Base-by-base conservation (phyloP, 257 asterid species). In the Agastache rugosa region DNA sequence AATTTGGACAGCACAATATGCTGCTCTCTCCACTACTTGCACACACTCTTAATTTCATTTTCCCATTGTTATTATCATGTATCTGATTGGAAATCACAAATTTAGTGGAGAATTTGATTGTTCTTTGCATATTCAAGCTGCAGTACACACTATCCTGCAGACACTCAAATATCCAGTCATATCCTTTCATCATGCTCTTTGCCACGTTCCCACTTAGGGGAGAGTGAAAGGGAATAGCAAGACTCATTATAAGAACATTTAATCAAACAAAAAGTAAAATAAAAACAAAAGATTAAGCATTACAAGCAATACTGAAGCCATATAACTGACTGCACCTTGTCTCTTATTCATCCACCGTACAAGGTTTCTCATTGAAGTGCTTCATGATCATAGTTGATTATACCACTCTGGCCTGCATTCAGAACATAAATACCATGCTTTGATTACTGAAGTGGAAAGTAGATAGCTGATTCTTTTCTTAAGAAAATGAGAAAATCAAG, bases 391-490 rank as follows among this genome's bases (percentile, higher is more conserved):
- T 69, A 77, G 67, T 71, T 77, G 67, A 83, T 75, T 22, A 83
- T 66, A 64, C 87, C 75, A 69, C 75, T 69, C 44, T 77, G 91
- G 60, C 87, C 96, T 90, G 90, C 91, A 83, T 77, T 72, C 25
- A 58, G 61, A 19, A 75, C 63, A 78, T 48, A 73, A 47, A 20
- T 8, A 53, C 34, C 78, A n/a, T 45, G 68, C 59, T 45, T 16
- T 9, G 50, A 75, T 74, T 59, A 11, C 60, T 44, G 58, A 35
- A 69, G 23, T 20, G 74, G 79, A 19, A 61, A 59, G 45, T 15
- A 31, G 16, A 31, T 14, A 51, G 7, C 8, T 12, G 51, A 54
- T 68, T 41, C n/a, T 34, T 63, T 63, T 42, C 53, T n/a, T 16
- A 27, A 35, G 31, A 42, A 53, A 63, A 63, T 29, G 19, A 23